Conservation (phyloP, 192 early-diverging fungal species). For the Coemansia erecta region DNA sequence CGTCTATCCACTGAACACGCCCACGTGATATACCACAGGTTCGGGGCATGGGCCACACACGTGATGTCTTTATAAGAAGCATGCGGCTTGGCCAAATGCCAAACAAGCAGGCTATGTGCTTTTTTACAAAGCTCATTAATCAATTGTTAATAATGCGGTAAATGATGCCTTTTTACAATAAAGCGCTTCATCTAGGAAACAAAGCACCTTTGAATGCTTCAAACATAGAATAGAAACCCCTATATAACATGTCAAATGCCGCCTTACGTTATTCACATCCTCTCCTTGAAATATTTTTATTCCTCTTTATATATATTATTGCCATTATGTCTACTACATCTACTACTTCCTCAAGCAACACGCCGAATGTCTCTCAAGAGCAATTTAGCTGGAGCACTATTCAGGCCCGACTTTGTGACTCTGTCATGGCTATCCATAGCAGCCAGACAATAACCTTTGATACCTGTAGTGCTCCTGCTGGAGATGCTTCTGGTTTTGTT, state of each 20-base stretch:
- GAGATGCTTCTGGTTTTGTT: conserved; percentile 65
- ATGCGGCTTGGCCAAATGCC: no score
- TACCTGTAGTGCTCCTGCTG: not conserved
- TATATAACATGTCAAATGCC: no score
- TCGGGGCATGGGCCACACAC: no score
- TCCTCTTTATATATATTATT: not conserved
- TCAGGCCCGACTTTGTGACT: not conserved
- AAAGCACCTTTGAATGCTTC: no score
- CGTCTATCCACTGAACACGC: no score
- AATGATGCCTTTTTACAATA: not conserved
- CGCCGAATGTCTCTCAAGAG: not conserved
- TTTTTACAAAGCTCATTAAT: no score
- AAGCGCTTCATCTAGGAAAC: not conserved
- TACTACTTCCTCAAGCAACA: not conserved
- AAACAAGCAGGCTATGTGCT: no score
- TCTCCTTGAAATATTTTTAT: not conserved
- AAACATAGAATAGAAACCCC: no score
- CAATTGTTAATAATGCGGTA: no score
- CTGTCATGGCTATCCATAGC: not conserved
- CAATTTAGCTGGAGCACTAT: not conserved
- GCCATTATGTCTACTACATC: not conserved
- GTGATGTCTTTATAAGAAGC: no score
- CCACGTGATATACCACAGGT: no score
- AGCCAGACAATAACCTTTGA: conserved; percentile 5
- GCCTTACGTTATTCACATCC: no score